phyloP scores from a whole-genome alignment of 768 basidiomycete genomes.

The Agaricus bisporus region DNA sequence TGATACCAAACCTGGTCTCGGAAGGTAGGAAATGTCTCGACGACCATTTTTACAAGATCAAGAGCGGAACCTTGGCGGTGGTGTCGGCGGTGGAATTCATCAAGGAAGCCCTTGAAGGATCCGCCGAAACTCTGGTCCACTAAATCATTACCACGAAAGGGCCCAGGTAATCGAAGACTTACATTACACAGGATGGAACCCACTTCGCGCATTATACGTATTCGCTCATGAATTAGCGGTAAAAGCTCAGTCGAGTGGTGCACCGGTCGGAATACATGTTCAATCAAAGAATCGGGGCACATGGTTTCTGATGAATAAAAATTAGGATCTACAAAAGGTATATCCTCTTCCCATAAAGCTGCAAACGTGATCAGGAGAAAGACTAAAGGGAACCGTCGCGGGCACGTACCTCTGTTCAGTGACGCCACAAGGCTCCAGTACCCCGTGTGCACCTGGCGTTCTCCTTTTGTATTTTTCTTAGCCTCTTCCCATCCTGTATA shows the following conservation, averaged over 20 bases:
- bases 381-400: background rate
- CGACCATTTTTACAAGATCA: constrained; percentile 66
- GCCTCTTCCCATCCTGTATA: constrained; percentile 53
- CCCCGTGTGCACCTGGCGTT: constrained; percentile 57
- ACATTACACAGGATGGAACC: constrained; percentile 69
- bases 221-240: constrained; percentile 66
- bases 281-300: constrained; percentile 69
- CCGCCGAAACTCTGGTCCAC: constrained; percentile 53
- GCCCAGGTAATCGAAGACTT: constrained; percentile 19
- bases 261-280: constrained; percentile 61
- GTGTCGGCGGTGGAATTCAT: constrained; percentile 50
- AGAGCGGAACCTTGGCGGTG: constrained; percentile 58
- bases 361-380: constrained; percentile 1
- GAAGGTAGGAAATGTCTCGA: constrained; percentile 68
- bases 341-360: constrained; percentile 66
- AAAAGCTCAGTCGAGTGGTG: constrained; percentile 53
- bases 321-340: constrained; percentile 72
- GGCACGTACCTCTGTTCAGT: constrained; percentile 62
- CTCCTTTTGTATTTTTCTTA: background rate
- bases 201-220: constrained; percentile 72
- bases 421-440: constrained; percentile 88
- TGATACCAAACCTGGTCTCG: constrained; percentile 60
- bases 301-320: constrained; percentile 69
- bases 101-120: constrained; percentile 62
- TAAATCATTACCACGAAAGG: background rate